Evolutionary conservation across 495 filamentous ascomycete species (phyloP).

Genomic region (Hypoxylon intermedium): DNA sequence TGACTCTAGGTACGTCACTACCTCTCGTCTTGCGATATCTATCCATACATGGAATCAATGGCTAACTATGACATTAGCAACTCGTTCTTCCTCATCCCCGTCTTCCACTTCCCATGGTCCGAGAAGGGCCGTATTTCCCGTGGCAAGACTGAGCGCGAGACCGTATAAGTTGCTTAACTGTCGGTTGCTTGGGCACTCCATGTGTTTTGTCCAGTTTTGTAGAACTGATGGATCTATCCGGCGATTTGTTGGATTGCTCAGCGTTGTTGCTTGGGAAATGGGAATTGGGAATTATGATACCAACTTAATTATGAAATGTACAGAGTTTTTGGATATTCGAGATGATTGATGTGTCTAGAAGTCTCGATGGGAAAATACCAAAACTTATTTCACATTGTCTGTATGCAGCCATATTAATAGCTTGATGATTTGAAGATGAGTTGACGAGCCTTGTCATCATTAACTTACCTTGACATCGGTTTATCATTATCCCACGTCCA

Average conservation of each 20-base stretch:
- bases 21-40: background rate
- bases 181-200: background rate
- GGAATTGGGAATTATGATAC: conserved; percentile 17
- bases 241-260: conserved; percentile 2
- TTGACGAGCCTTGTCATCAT: too few relatives aligned
- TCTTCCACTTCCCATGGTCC: conserved; percentile 97
- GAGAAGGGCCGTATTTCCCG: conserved; percentile 76
- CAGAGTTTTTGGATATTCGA: background rate
- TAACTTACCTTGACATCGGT: too few relatives aligned
- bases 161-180: conserved; percentile 30
- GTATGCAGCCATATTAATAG: too few relatives aligned
- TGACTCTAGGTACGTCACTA: conserved; percentile 73
- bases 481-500: too few relatives aligned
- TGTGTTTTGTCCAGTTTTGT: conserved; percentile 3
- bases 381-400: too few relatives aligned
- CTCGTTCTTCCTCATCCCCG: conserved; percentile 96
- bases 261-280: conserved; percentile 1
- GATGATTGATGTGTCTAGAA: too few relatives aligned
- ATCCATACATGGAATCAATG: background rate
- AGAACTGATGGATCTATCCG: background rate
- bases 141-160: conserved; percentile 45
- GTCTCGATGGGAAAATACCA: too few relatives aligned
- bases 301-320: conserved; percentile 5
- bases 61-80: conserved; percentile 53
- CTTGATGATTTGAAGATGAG: too few relatives aligned